These are phyloP conservation scores for Lachancea cidri DNA, from an alignment of 805 yeast genomes.

Conservation along the genomic window DNA sequence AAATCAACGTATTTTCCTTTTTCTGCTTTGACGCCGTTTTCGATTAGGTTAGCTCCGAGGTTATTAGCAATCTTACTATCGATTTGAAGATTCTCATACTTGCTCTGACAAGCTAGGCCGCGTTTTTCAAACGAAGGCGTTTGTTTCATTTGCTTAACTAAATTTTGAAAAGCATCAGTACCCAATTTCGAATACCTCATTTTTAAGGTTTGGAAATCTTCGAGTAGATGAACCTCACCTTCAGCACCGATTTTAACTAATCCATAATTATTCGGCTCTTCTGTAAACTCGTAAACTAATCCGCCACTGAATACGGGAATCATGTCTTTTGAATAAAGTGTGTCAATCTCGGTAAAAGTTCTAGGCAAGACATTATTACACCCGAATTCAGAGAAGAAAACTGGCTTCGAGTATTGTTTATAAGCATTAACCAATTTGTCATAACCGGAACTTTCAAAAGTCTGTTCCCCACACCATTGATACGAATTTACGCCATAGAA, in stretches of 20 bases:
- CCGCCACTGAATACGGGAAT: slow-evolving; percentile 78
- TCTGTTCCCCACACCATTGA: slow-evolving; percentile 94
- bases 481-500: slow-evolving; percentile 94
- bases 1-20: slow-evolving; percentile 49
- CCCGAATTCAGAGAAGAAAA: slow-evolving; percentile 88
- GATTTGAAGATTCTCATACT: slow-evolving; percentile 41
- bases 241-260: slow-evolving; percentile 48
- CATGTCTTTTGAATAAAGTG: slow-evolving; percentile 71
- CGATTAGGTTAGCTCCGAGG: slow-evolving; percentile 42
- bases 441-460: slow-evolving; percentile 75
- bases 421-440: slow-evolving; percentile 67
- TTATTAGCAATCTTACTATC: slow-evolving; percentile 37
- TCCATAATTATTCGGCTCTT: slow-evolving; percentile 77
- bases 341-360: slow-evolving; percentile 65
- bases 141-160: slow-evolving; percentile 1
- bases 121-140: no score
- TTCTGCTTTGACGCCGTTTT: slow-evolving; percentile 42
- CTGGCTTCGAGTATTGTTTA: slow-evolving; percentile 61
- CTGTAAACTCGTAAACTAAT: slow-evolving; percentile 72
- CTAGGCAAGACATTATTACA: slow-evolving; percentile 82
- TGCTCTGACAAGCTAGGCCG: slow-evolving; percentile 39
- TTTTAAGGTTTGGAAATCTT: slow-evolving; percentile 48
- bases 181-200: slow-evolving; percentile 35
- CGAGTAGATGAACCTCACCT: slow-evolving; percentile 35
- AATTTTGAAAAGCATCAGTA: slow-evolving; percentile 1